Percentiles rank a stretch among this genome's conserved stretches.
These are phyloP conservation scores for Mycogone perniciosa DNA, from an alignment of 2,329 filamentous ascomycete genomes.

Conservation along the genomic window DNA sequence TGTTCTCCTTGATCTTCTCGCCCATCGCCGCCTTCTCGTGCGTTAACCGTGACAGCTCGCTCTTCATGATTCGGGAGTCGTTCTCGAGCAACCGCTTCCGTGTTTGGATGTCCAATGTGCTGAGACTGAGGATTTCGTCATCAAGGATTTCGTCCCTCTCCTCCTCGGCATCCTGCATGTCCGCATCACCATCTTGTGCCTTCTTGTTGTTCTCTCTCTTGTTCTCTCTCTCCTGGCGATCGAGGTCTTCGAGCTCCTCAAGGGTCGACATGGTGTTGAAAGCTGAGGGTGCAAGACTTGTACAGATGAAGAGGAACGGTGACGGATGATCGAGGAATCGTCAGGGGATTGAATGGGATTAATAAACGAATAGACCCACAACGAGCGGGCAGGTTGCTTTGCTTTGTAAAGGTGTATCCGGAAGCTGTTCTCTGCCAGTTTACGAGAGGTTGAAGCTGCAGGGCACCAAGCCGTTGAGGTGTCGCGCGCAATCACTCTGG, in stretches of 20 bases:
- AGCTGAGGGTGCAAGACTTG: background rate
- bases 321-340: background rate
- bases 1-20: slow-evolving; percentile 98
- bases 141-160: slow-evolving; percentile 79
- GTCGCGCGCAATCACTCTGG: slow-evolving; percentile 15
- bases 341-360: background rate
- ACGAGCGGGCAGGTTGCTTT: background rate
- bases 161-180: slow-evolving; percentile 80
- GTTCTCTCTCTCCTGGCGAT: slow-evolving; percentile 72
- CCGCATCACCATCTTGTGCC: slow-evolving; percentile 42
- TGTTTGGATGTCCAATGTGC: slow-evolving; percentile 90
- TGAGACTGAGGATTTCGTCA: slow-evolving; percentile 85
- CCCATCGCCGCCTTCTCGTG: slow-evolving; percentile 96
- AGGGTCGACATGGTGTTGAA: slow-evolving; percentile 68
- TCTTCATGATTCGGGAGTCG: slow-evolving; percentile 97
- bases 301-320: background rate
- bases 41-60: slow-evolving; percentile 86
- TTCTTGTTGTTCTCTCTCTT: slow-evolving; percentile 45
- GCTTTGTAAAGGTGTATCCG: slow-evolving; percentile 5
- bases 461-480: slow-evolving; percentile 12
- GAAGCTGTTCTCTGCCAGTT: slow-evolving; percentile 10
- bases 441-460: slow-evolving; percentile 12
- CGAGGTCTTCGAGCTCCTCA: slow-evolving; percentile 85
- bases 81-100: slow-evolving; percentile 91
- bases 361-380: background rate